Evolutionary conservation across 2,329 filamentous ascomycete genomes (phyloP).

Genomic region (Colletotrichum neosansevieriae): DNA sequence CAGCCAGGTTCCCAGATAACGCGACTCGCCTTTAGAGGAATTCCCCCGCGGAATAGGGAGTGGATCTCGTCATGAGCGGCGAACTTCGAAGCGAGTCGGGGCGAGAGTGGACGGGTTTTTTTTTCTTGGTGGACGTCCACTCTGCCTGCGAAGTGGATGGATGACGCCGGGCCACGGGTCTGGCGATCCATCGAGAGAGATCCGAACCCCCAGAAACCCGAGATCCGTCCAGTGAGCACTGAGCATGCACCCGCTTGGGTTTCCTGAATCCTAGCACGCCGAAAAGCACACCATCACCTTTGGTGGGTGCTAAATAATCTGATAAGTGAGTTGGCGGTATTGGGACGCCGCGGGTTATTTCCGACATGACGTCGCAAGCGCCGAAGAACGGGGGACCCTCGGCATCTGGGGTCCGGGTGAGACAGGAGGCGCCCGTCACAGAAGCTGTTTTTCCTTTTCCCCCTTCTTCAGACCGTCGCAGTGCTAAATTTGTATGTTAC

Average conservation of each 20-base stretch:
- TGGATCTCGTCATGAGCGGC: slow-evolving; percentile 22
- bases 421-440: slow-evolving; percentile 18
- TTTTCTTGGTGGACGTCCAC: neutral
- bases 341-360: neutral
- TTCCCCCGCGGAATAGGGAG: slow-evolving; percentile 16
- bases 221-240: neutral
- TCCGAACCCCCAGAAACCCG: neutral
- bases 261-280: neutral
- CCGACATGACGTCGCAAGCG: slow-evolving; percentile 25
- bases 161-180: slow-evolving; percentile 6
- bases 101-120: neutral
- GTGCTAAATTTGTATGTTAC: slow-evolving; percentile 4
- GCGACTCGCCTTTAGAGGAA: slow-evolving; percentile 14
- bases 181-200: slow-evolving; percentile 8
- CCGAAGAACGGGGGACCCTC: slow-evolving; percentile 22
- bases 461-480: slow-evolving; percentile 8
- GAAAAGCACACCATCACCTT: neutral
- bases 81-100: neutral
- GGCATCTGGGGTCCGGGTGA: slow-evolving; percentile 22
- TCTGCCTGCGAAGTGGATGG: neutral
- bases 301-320: neutral
- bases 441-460: neutral
- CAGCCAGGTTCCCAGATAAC: slow-evolving; percentile 1
- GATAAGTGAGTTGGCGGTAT: neutral
- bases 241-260: neutral